Percentiles rank a stretch among this genome's conserved stretches.
Evolutionary conservation across 1,284 basidiomycete species (phyloP).

Genomic region (Bjerkandera adusta): DNA sequence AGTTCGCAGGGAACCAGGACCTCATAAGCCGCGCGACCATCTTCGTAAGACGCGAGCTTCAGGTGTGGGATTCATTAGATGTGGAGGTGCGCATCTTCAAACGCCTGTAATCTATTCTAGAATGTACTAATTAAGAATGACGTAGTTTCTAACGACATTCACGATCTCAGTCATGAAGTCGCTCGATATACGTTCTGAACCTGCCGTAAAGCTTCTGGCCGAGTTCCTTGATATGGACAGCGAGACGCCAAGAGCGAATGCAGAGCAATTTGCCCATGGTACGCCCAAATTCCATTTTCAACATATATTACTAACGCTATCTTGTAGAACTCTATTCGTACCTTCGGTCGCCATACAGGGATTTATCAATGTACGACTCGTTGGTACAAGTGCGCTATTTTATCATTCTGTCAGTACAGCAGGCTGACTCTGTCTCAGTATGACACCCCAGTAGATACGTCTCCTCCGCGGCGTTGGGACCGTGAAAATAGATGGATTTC

Average conservation of each 20-base stretch:
- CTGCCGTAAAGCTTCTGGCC: constrained; percentile 75
- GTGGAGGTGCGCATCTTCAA: constrained; percentile 63
- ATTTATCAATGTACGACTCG: constrained; percentile 76
- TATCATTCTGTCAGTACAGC: constrained; percentile 8
- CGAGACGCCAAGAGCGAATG: constrained; percentile 59
- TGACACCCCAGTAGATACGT: constrained; percentile 41
- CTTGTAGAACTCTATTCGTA: constrained; percentile 79
- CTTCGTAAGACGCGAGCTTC: constrained; percentile 82
- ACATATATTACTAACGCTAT: constrained; percentile 11
- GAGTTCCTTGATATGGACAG: constrained; percentile 81
- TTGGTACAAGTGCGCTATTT: constrained; percentile 66
- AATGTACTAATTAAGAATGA: constrained; percentile 2
- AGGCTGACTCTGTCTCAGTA: constrained; percentile 41
- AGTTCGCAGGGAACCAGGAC: constrained; percentile 74
- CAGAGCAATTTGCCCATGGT: constrained; percentile 92
- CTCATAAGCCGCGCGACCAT: constrained; percentile 70
- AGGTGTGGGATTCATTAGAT: constrained; percentile 80
- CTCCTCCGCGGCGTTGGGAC: constrained; percentile 30
- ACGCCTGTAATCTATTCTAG: neutral
- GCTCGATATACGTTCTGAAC: constrained; percentile 85
- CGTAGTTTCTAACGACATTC: constrained; percentile 73
- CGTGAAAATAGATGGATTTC: constrained; percentile 40
- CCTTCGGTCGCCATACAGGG: constrained; percentile 80
- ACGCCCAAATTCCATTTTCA: constrained; percentile 23
- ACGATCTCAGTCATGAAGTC: constrained; percentile 83